These are phyloP conservation scores for Lithohypha guttulata DNA, from an alignment of 2,329 filamentous ascomycete genomes.

Conservation along the genomic window DNA sequence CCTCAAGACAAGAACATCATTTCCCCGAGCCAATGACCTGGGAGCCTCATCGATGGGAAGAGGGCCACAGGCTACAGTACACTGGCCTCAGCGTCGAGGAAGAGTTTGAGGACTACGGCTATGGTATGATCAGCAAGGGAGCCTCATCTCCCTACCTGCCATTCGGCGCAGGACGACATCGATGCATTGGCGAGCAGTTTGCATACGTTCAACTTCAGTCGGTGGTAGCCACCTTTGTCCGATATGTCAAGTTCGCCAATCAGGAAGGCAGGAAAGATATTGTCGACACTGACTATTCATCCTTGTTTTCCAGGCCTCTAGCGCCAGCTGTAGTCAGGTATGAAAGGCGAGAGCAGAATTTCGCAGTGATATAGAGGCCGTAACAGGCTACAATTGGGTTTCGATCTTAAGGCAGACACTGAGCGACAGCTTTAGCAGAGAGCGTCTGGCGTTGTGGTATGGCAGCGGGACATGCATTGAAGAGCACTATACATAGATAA, in stretches of 20 bases:
- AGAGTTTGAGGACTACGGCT: conserved; percentile 85
- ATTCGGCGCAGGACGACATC: conserved; percentile 83
- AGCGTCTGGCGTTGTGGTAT: no score
- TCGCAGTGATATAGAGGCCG: conserved; percentile 15
- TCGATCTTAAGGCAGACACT: no score
- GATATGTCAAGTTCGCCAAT: conserved; percentile 70
- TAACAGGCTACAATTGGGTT: background rate
- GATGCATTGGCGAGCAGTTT: conserved; percentile 95
- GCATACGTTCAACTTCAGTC: conserved; percentile 86
- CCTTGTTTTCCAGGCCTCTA: conserved; percentile 56
- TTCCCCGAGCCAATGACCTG: conserved; percentile 75
- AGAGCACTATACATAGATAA: no score
- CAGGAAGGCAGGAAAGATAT: conserved; percentile 58
- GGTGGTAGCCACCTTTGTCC: conserved; percentile 66
- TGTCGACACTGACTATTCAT: conserved; percentile 57
- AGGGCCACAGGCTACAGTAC: conserved; percentile 45
- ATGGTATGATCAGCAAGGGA: conserved; percentile 85
- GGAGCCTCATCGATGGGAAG: conserved; percentile 87
- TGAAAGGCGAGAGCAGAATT: conserved; percentile 1
- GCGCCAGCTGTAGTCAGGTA: conserved; percentile 41
- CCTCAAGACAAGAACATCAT: conserved; percentile 57
- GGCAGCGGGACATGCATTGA: background rate
- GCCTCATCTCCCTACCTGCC: conserved; percentile 82
- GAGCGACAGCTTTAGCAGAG: no score
- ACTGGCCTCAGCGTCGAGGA: conserved; percentile 39